These are phyloP conservation scores for Candida sp. DNA, from an alignment of 1,139 yeast genomes.

Conservation along the genomic window DNA sequence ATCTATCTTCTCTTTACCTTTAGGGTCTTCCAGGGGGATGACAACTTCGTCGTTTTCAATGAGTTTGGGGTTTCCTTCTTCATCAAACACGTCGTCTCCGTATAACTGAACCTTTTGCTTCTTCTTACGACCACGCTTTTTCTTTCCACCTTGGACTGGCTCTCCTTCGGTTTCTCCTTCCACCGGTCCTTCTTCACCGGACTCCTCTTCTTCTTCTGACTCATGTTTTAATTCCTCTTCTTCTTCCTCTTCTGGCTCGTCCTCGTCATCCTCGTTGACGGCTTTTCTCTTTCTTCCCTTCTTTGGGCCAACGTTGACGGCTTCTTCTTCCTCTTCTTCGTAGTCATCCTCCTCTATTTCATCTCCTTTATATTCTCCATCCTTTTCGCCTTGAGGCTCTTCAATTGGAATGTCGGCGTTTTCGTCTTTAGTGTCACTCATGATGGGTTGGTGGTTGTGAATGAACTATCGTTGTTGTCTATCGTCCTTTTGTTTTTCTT, in stretches of 20 bases:
- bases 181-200: conserved; percentile 21
- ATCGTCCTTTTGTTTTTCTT: background rate
- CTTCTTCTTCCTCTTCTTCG: conserved; percentile 22
- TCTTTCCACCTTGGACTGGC: conserved; percentile 34
- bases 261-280: conserved; percentile 15
- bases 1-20: conserved; percentile 79
- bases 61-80: conserved; percentile 54
- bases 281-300: conserved; percentile 14
- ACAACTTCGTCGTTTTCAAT: conserved; percentile 81
- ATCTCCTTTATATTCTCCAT: conserved; percentile 12
- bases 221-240: conserved; percentile 23
- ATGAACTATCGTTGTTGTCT: background rate
- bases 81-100: conserved; percentile 50
- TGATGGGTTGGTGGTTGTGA: background rate
- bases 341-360: conserved; percentile 19
- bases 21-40: conserved; percentile 74
- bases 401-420: conserved; percentile 3
- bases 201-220: conserved; percentile 22
- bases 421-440: background rate
- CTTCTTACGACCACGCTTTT: conserved; percentile 52
- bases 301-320: conserved; percentile 14
- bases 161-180: conserved; percentile 27
- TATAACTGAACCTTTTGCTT: conserved; percentile 33
- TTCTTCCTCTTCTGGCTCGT: conserved; percentile 19
- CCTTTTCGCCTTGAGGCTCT: conserved; percentile 6